Evolutionary conservation across 345 rosid species (phyloP), one percentile per base, ranked within the genome.

Genomic region (Ceriops decandra): DNA sequence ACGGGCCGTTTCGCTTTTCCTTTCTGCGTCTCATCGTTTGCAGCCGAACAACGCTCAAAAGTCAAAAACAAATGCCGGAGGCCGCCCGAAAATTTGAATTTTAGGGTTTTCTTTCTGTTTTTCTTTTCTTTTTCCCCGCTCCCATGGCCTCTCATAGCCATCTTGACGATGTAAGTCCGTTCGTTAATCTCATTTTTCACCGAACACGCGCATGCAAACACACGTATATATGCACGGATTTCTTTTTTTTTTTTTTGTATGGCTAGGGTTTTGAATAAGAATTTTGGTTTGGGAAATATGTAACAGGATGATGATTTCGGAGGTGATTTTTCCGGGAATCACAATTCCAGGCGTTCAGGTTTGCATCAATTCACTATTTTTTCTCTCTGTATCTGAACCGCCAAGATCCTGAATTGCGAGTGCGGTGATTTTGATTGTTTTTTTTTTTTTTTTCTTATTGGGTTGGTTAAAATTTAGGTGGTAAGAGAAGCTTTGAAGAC

Each of bases 301-400:
- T 62, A 1, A 9, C 74, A 90, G 82, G 98, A 93, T 64, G 98
- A 93, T 77, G 97, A 88, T 80, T 93, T 93, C 67, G 98, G 95
- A 5, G 93, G 95, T 15, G 97, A 91, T 72, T 86, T 82, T 72
- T 58, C 88, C 2, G 88, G 84, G 31, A 70, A 69, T 53, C 83
- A 84, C 65, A 78, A 71, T 52, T 20, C 75, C 19, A 75, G 82
- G 68, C 80, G 77, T 74, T 73, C 97, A 80, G 96, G 95, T 93
- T 56, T 36, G 61, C 8, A 36, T 42, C 59, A 2, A 21, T 22
- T 24, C 26, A 4, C 16, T 36, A 0, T 31, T 31, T 31, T 31
- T 5, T 4, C 0, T 5, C 6, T 52, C 31, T 52, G 60, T 19
- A 0, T 62, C 19, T 15, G 16, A 22, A 5, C 7, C 21, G 35